Percentiles rank a stretch among this genome's conserved stretches.
These are phyloP conservation scores for Auriscalpium microsporum DNA, from an alignment of 768 basidiomycete species.

Conservation along the genomic window DNA sequence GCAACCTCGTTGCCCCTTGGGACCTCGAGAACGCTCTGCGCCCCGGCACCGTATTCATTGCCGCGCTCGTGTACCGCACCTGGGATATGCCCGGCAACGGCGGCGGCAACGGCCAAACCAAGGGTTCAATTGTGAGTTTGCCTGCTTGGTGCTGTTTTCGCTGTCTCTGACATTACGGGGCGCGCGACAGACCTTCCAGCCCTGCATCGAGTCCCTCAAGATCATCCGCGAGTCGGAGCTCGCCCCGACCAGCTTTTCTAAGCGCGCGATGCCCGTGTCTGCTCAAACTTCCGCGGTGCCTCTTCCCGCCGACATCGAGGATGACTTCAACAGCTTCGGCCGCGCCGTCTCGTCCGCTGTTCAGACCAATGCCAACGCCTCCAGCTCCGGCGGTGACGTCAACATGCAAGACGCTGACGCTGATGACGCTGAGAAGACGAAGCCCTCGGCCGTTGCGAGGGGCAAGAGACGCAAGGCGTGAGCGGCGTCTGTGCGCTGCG, in stretches of 20 bases:
- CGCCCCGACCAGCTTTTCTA: not conserved
- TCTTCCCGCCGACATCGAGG: too few species aligned
- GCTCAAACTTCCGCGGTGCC: too few species aligned
- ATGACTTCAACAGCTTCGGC: too few species aligned
- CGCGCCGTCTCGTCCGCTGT: too few species aligned
- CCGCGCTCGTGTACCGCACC: not conserved
- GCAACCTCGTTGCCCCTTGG: not conserved
- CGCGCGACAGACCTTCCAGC: not conserved
- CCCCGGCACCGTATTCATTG: not conserved
- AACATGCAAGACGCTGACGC: too few species aligned
- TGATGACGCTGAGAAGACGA: too few species aligned
- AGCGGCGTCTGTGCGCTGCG: too few species aligned
- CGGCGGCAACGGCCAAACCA: not conserved
- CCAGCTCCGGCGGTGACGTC: too few species aligned
- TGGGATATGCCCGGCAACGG: not conserved
- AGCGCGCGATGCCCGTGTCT: too few species aligned
- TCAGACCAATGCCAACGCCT: too few species aligned
- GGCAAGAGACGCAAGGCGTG: too few species aligned
- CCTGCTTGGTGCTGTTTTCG: not conserved
- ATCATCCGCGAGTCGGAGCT: not conserved
- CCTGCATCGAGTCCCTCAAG: not conserved
- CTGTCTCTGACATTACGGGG: not conserved
- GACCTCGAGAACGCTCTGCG: not conserved
- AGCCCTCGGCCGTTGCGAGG: too few species aligned
- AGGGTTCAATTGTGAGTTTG: not conserved